Base-by-base conservation (phyloP, 2,329 filamentous ascomycete genomes). In the Alternaria sp. region DNA sequence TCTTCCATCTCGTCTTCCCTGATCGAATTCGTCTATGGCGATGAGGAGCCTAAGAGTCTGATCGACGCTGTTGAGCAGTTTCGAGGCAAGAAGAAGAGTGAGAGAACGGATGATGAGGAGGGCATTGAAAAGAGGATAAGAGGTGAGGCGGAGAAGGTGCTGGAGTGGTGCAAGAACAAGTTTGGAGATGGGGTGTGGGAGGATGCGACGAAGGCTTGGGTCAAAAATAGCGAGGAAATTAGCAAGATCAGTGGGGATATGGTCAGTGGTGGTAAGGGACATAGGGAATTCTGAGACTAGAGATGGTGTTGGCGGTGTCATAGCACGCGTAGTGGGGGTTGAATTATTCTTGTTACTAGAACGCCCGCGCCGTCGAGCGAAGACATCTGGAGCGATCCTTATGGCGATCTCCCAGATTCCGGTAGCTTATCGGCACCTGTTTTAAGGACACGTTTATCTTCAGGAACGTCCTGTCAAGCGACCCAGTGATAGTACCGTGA, bases 131-230 rank as follows among this genome's bases (percentile, higher is more conserved):
- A 44, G 70, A 74, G 25, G 67, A 78, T 63, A 55, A 70, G 69
- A 54, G 69, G 40, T 19, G 84, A 86, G 70, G 71, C 86, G 26
- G 74, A 77, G 43, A 70, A 65, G 8, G 71, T 85, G 30, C 59
- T 85, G 40, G 75, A 79, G 30, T 85, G 80, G 74, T 86, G 83
- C 73, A 73, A 72, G 61, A 50, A 69, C 23, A 83, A 81, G 62
- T 86, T 85, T 75, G 84, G 84, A 19, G 79, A 75, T 15, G 74
- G 67, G 5, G 74, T 68, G 68, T 76, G 79, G 69, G 63, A 69
- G 30, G 84, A 87, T 79, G 84, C 83, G 49, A 83, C 71, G 6
- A 59, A 62, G 19, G 80, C 77, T 21, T 85, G 82, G 81, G 80
- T 81, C 9, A 77, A 77, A 74, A 80, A 80, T 52, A 72, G 74